These are phyloP conservation scores for Penicillium samsonianum DNA, from an alignment of 495 filamentous ascomycete species.

Conservation along the genomic window DNA sequence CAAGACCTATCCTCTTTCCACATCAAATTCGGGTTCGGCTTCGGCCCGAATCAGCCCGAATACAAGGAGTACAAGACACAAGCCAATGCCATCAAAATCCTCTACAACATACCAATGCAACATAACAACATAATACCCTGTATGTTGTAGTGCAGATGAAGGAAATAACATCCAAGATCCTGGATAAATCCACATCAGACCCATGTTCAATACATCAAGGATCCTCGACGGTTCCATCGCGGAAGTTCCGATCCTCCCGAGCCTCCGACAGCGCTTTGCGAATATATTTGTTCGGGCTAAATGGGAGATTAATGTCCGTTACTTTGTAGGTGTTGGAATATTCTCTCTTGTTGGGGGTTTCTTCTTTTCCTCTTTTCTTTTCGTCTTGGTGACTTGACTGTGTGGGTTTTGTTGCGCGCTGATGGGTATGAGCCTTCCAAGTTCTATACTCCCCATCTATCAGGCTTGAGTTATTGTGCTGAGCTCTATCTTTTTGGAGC, in stretches of 20 bases:
- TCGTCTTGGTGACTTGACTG: background rate
- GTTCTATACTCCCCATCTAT: background rate
- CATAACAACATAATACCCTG: background rate
- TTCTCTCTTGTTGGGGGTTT: background rate
- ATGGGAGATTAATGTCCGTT: slow-evolving; percentile 10
- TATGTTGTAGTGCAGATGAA: background rate
- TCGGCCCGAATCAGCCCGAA: background rate
- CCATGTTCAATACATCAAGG: background rate
- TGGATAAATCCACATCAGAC: background rate
- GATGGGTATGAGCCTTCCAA: background rate
- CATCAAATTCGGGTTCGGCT: background rate
- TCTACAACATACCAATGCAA: too few species aligned
- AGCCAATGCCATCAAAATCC: background rate
- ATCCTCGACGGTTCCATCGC: background rate
- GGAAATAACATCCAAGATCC: background rate
- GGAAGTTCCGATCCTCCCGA: slow-evolving; percentile 29
- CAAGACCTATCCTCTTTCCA: background rate
- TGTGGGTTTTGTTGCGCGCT: background rate
- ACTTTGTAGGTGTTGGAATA: too few species aligned
- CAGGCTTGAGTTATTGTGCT: background rate
- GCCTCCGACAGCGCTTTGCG: slow-evolving; percentile 9
- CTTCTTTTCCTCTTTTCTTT: background rate
- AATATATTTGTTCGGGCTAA: slow-evolving; percentile 1
- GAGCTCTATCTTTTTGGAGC: background rate
- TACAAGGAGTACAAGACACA: background rate